Conservation (phyloP, 2,329 filamentous ascomycete species). For the Gyromitra esculenta region DNA sequence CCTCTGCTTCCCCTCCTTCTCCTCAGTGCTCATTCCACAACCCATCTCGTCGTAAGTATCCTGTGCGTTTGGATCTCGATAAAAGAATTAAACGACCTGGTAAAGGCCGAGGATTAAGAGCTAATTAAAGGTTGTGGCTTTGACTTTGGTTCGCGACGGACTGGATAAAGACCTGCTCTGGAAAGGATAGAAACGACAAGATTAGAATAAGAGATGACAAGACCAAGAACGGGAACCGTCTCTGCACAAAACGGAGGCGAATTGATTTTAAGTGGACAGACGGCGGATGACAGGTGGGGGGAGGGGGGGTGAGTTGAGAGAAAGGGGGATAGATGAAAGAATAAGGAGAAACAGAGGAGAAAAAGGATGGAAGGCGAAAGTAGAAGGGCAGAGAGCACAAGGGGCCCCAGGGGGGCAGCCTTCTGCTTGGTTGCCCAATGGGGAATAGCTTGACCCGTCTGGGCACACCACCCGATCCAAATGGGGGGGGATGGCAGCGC, state of each 20-base stretch:
- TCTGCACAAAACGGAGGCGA: constrained; percentile 43
- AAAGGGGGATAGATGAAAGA: constrained; percentile 45
- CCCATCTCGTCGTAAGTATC: constrained; percentile 77
- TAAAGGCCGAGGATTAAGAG: constrained; percentile 41
- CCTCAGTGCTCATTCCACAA: constrained; percentile 99
- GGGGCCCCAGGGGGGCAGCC: constrained; percentile 46
- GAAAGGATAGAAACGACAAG: constrained; percentile 40
- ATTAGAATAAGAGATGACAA: constrained; percentile 40
- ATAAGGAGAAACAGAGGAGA: constrained; percentile 53
- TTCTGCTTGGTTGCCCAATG: constrained; percentile 48
- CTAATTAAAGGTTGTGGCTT: constrained; percentile 45
- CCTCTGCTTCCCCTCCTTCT: constrained; percentile 99
- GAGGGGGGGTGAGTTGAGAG: constrained; percentile 17
- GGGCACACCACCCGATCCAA: constrained; percentile 44
- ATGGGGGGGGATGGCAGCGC: constrained; percentile 37
- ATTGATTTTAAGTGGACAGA: constrained; percentile 53
- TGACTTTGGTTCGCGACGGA: constrained; percentile 41
- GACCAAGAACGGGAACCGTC: constrained; percentile 48
- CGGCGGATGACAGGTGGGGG: constrained; percentile 27
- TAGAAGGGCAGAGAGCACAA: constrained; percentile 46
- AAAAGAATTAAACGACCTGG: constrained; percentile 46
- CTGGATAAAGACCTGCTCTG: constrained; percentile 49
- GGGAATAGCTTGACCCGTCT: constrained; percentile 43
- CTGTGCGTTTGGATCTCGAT: constrained; percentile 22
- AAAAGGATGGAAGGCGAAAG: constrained; percentile 47